Evolutionary conservation across 2,329 filamentous ascomycete species (phyloP), one percentile per base, ranked within the genome.

Genomic region (Grosmannia huntii): DNA sequence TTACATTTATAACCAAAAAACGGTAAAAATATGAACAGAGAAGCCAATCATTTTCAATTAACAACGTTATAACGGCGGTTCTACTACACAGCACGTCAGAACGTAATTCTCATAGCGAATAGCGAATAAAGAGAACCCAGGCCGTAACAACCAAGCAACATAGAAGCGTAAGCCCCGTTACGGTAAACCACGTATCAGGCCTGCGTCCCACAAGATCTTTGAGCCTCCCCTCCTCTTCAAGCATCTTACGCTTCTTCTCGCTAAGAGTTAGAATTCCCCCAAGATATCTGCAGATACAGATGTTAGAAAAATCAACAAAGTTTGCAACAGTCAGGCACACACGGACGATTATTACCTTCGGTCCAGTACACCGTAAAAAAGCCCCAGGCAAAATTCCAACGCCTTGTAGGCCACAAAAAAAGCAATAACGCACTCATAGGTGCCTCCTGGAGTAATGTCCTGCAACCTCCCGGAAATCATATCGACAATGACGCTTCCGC

Each of bases 401-500:
- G 55, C 65, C 57, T 67, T 67, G 38, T 63, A 33, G 10, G 62
- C 64, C 1, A 66, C 65, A 28, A 66, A 66, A 33, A 66, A 66
- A 0, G 60, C 62, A 23, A 66, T 58, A 7, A 66, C 66, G 0
- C 62, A 60, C 56, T 66, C 63, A 44, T 67, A 67, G 4, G 64
- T 66, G 10, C 57, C 55, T n/a, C 61, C 62, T 7, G 63, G 64
- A 0, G 66, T 67, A 16, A 64, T 64, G 52, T 66, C 65, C n/a
- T 67, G 64, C 19, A 67, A 57, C 11, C 62, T 58, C 1, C 65
- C 65, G 7, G 65, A 61, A 56, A 66, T 66, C 64, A 67, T 67
- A 46, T 67, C 66, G 12, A 67, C 64, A 25, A 67, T 59, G 19
- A 66, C 65, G 27, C 63, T 66, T 25, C 62, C 64, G 46, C 63